A percentile compares a stretch with the other conserved stretches of the same genome.
Evolutionary conservation across 2,329 filamentous ascomycete genomes (phyloP).

Genomic region (Aureobasidium sp.): DNA sequence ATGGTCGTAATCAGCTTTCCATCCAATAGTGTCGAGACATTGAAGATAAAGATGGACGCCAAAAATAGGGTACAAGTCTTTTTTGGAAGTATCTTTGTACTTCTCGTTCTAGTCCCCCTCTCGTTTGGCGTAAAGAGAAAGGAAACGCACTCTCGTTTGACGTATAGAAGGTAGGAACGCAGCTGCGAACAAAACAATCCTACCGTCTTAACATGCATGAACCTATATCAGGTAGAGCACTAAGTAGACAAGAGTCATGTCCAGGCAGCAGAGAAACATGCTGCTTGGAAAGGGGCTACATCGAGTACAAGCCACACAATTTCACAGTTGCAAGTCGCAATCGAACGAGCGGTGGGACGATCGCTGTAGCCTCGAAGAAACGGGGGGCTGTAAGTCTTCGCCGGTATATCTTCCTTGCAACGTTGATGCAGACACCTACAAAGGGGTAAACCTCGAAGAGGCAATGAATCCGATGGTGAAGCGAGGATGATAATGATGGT

Average conservation of each 20-base stretch:
- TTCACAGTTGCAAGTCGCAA: too few species aligned
- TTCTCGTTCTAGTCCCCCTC: background rate
- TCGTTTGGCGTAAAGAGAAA: background rate
- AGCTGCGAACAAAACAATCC: background rate
- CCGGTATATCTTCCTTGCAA: too few species aligned
- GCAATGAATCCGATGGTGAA: background rate
- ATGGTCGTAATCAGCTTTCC: too few species aligned
- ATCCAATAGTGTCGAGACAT: background rate
- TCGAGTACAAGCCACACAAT: too few species aligned
- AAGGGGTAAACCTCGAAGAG: background rate
- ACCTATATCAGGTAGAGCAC: background rate
- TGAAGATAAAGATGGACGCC: background rate
- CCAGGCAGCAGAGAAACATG: too few species aligned
- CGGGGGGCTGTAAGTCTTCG: too few species aligned
- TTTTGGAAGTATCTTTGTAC: too few species aligned
- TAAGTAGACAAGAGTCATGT: too few species aligned
- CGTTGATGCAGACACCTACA: background rate
- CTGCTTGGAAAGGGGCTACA: too few species aligned
- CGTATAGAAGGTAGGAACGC: background rate
- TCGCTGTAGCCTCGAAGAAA: too few species aligned
- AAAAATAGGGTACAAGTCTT: background rate
- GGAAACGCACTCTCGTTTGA: background rate
- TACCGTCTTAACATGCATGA: background rate
- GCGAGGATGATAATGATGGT: background rate
- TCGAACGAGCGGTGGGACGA: too few species aligned